Evolutionary conservation across 164 flowering plant species (phyloP).

Genomic region (Cinnamomum micranthum): DNA sequence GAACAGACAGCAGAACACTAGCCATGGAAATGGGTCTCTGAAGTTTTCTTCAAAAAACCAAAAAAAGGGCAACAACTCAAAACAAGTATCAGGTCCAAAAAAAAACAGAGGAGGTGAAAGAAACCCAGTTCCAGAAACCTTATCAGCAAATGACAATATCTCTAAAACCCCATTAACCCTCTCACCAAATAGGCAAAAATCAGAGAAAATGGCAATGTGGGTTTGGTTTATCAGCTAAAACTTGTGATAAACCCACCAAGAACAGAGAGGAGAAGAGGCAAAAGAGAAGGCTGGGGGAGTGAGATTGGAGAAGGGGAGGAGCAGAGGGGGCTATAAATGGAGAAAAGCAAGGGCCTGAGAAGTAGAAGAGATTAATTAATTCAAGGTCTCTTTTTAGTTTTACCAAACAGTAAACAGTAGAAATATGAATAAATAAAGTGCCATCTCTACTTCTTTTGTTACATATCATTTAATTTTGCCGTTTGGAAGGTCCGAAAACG

Average conservation of each 20-base stretch:
- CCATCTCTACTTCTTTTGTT: neutral
- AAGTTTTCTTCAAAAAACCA: constrained; percentile 30
- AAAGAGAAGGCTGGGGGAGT: neutral
- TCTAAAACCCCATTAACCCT: neutral
- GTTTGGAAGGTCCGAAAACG: neutral
- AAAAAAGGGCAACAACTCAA: constrained; percentile 8
- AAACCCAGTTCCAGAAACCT: neutral
- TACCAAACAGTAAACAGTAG: neutral
- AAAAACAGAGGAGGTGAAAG: constrained; percentile 7
- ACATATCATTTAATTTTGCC: neutral
- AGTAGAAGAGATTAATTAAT: neutral
- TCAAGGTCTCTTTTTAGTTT: neutral
- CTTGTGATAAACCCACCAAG: constrained; percentile 3
- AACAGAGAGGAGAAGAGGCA: neutral
- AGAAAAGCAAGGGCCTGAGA: neutral
- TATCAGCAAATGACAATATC: neutral
- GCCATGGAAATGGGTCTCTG: constrained; percentile 27
- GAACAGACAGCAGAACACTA: constrained; percentile 27
- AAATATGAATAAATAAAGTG: neutral
- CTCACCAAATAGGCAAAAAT: neutral
- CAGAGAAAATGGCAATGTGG: neutral
- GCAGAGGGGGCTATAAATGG: neutral
- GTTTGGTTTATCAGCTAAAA: constrained; percentile 8
- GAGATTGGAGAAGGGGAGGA: neutral
- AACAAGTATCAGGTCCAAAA: neutral